These are phyloP conservation scores for Stramenopiles sp. DNA, from an alignment of 352 stramenopile genomes.

Conservation along the genomic window DNA sequence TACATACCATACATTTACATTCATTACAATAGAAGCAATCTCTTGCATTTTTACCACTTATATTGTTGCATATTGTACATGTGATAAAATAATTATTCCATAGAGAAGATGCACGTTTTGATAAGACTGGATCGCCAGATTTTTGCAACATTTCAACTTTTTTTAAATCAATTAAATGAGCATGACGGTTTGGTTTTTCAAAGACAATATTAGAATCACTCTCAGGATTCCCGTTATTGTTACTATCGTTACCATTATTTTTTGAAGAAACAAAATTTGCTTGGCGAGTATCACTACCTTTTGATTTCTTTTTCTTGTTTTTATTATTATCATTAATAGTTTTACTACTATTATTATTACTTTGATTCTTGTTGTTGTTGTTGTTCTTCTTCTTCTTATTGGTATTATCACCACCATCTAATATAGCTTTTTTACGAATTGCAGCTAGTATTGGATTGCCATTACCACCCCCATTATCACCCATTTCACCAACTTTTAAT, in stretches of 20 bases:
- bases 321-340: conserved; percentile 11
- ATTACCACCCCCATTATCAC: no score
- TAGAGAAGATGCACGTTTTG: conserved; percentile 82
- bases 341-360: conserved; percentile 17
- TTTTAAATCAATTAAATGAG: conserved; percentile 54
- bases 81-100: conserved; percentile 93
- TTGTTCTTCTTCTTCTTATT: conserved; percentile 21
- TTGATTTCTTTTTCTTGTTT: conserved; percentile 12
- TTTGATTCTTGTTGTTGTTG: no score
- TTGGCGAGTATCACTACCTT: conserved; percentile 48
- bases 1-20: conserved; percentile 94
- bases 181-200: no score
- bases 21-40: conserved; percentile 87
- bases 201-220: no score
- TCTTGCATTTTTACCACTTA: conserved; percentile 78
- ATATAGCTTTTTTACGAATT: background rate
- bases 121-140: conserved; percentile 76
- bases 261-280: conserved; percentile 21
- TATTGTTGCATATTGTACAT: conserved; percentile 81
- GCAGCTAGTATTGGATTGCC: no score
- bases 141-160: conserved; percentile 75
- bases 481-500: conserved; percentile 67
- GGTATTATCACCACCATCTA: background rate
- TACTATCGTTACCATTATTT: conserved; percentile 12
- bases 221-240: conserved; percentile 8